A percentile compares a stretch with the other conserved stretches of the same genome.
phyloP scores from a whole-genome alignment of 352 stramenopile genomes.

The Phytophthora idaei region DNA sequence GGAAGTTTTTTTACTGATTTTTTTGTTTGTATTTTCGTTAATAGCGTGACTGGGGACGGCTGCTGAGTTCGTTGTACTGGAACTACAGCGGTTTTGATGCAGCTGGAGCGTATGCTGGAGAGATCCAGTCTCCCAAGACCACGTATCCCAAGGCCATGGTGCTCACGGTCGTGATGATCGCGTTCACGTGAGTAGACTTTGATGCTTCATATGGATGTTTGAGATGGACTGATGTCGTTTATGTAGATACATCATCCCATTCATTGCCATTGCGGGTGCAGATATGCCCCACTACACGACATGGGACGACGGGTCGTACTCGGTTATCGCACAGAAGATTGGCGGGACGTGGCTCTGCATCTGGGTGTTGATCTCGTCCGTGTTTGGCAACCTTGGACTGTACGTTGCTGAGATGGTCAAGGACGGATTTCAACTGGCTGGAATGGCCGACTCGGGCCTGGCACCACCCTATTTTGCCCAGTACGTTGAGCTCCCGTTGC shows the following conservation, averaged over 20 bases:
- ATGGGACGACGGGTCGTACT: constrained; percentile 82
- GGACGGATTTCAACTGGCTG: constrained; percentile 79
- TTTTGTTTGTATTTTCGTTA: constrained; percentile 1
- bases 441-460: constrained; percentile 84
- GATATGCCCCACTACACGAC: constrained; percentile 77
- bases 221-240: neutral
- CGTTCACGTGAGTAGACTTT: constrained; percentile 58
- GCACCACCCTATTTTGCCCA: constrained; percentile 77
- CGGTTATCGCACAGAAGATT: constrained; percentile 69
- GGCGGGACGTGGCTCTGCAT: constrained; percentile 72
- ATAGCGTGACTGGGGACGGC: constrained; percentile 61
- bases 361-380: constrained; percentile 76
- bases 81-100: constrained; percentile 86
- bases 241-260: constrained; percentile 66
- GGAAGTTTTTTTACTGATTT: constrained; percentile 3
- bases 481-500: constrained; percentile 38
- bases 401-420: constrained; percentile 88
- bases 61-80: constrained; percentile 82
- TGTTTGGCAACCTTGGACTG: constrained; percentile 81
- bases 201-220: neutral
- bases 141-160: constrained; percentile 84
- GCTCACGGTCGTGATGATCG: constrained; percentile 74
- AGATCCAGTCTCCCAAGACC: constrained; percentile 70
- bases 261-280: constrained; percentile 68
- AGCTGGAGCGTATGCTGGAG: constrained; percentile 70